These are phyloP conservation scores for Coniochaeta prunicola DNA, from an alignment of 2,329 filamentous ascomycete genomes.

Conservation along the genomic window DNA sequence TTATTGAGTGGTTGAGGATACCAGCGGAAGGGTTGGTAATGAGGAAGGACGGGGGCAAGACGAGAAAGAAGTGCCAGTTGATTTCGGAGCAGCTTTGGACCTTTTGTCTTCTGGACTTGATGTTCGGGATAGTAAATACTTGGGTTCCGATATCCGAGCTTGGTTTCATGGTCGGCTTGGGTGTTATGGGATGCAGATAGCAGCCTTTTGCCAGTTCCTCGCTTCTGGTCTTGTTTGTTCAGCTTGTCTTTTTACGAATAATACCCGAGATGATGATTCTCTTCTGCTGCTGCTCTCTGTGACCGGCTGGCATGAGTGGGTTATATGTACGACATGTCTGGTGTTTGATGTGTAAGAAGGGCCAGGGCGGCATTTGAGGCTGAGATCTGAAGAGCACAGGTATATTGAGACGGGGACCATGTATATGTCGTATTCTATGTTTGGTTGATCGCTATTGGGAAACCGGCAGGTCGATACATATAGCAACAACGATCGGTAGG, in stretches of 20 bases:
- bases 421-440: too few species aligned
- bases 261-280: not conserved
- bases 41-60: not conserved
- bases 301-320: not conserved
- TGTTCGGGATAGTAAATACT: not conserved
- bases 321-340: too few species aligned
- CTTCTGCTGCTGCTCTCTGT: not conserved
- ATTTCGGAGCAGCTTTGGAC: not conserved
- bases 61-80: not conserved
- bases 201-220: not conserved
- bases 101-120: not conserved
- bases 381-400: too few species aligned
- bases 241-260: not conserved
- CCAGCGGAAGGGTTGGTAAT: not conserved
- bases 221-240: not conserved
- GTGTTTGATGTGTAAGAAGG: too few species aligned
- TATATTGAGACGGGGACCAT: too few species aligned
- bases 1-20: not conserved
- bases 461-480: too few species aligned
- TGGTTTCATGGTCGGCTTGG: not conserved
- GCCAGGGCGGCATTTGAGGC: too few species aligned
- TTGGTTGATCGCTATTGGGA: too few species aligned
- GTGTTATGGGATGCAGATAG: too few species aligned
- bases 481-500: too few species aligned
- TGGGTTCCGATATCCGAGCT: too few species aligned